Percentiles rank a stretch among this genome's conserved stretches.
Conservation (phyloP, 495 filamentous ascomycete genomes). For the Neurospora intermedia region DNA sequence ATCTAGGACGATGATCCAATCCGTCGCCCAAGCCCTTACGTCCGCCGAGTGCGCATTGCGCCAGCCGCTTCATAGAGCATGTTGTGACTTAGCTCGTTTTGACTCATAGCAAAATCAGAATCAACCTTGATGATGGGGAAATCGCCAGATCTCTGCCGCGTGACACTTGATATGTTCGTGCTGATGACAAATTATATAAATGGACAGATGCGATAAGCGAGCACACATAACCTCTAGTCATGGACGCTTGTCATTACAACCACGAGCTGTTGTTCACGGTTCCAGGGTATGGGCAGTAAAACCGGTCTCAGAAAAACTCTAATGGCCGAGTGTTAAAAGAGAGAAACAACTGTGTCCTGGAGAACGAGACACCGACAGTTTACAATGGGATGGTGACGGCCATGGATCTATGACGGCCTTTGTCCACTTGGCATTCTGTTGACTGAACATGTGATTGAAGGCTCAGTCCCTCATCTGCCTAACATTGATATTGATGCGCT, state of each 20-base stretch:
- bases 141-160: background rate
- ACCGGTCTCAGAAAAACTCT: background rate
- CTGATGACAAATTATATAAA: too few relatives aligned
- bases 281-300: background rate
- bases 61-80: background rate
- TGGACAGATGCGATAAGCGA: too few relatives aligned
- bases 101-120: background rate
- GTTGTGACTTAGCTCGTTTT: background rate
- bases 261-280: background rate
- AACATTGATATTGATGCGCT: slow-evolving; percentile 84
- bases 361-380: background rate
- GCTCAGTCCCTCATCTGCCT: slow-evolving; percentile 67
- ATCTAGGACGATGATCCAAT: background rate
- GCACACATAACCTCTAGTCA: background rate
- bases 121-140: background rate
- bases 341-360: background rate
- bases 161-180: too few relatives aligned
- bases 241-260: background rate
- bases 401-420: background rate
- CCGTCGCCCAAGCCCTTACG: background rate
- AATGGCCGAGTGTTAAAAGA: background rate
- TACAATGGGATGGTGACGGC: background rate
- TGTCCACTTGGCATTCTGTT: background rate
- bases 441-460: background rate
- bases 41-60: background rate